phyloP scores from a whole-genome alignment of 164 flowering plant species.

The Vitis cinerea region DNA sequence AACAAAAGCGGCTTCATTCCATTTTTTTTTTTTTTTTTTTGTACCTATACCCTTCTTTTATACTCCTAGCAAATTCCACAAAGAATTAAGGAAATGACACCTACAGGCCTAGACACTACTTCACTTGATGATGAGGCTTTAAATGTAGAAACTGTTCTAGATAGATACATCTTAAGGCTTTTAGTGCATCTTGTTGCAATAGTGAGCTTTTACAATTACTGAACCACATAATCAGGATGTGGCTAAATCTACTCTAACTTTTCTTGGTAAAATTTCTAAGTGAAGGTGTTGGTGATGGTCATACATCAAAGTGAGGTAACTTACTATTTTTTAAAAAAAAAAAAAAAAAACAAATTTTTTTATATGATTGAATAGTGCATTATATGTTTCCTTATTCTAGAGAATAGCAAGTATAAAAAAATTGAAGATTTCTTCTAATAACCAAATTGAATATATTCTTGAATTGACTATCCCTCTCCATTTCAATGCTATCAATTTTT shows the following conservation, averaged over 20 bases:
- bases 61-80: slow-evolving; percentile 48
- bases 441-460: too few relatives aligned
- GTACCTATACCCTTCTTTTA: neutral
- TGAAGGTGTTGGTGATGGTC: too few relatives aligned
- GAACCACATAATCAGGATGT: too few relatives aligned
- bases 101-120: slow-evolving; percentile 51
- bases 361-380: too few relatives aligned
- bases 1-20: neutral
- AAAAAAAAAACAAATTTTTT: too few relatives aligned
- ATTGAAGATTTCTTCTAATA: too few relatives aligned
- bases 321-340: too few relatives aligned
- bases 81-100: slow-evolving; percentile 54
- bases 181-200: slow-evolving; percentile 85
- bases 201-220: slow-evolving; percentile 36
- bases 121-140: slow-evolving; percentile 80
- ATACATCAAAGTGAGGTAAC: too few relatives aligned
- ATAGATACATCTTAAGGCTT: slow-evolving; percentile 84
- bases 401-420: too few relatives aligned
- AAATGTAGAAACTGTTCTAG: slow-evolving; percentile 69
- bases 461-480: too few relatives aligned
- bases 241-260: neutral
- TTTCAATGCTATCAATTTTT: too few relatives aligned
- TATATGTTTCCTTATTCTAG: too few relatives aligned
- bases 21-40: neutral
- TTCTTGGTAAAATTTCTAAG: neutral